Base-by-base conservation (phyloP, 352 stramenopile genomes). In the Globisporangium nunn region DNA sequence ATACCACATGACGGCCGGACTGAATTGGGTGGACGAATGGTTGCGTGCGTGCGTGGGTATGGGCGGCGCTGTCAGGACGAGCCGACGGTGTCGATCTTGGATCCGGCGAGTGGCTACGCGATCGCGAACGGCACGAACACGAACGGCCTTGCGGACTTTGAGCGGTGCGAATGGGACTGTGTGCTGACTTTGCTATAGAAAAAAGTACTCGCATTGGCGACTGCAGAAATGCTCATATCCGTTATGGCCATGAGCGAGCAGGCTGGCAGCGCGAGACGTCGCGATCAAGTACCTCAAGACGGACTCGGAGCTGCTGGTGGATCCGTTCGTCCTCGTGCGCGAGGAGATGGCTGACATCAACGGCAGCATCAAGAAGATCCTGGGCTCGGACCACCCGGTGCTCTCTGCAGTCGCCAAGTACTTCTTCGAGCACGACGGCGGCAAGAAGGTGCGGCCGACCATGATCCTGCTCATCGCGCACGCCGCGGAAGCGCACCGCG, bases 381-480 rank as follows among this genome's bases (percentile, higher is more conserved):
- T 99, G 28, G 95, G 94, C 12, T 98, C 91, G 31, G 95, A 99
- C 61, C 95, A 99, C 70, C 96, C 97, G 14, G 97, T 99, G 28
- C 81, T 99, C 29, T 90, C 87, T 35, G 97, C 97, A 52, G 97
- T 98, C 46, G 96, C 97, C 14, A 91, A 95, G 68, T 94, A 95
- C 70, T 99, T 99, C 69, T 96, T 98, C 54, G 82, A 94, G 60
- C 75, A 90, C 59, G 91, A 97, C 58, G 95, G 91, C 55, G 97
- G 97, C 63, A 99, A 99, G 70, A 99, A 99, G 69, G 89, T 99
- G 53, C 88, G 97, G 0, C 96, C 97, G 8, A 97, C 97, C 6
- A 98, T 99, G 93, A 92, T 99, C 12, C 78, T 98, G 56, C 79
- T 99, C 7, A 81, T 99, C 62, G 81, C 95, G 5, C 72, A 89